Percentiles rank a stretch among this genome's conserved stretches.
phyloP scores from a whole-genome alignment of 1,284 basidiomycete species.

The Pseudozyma sp. region DNA sequence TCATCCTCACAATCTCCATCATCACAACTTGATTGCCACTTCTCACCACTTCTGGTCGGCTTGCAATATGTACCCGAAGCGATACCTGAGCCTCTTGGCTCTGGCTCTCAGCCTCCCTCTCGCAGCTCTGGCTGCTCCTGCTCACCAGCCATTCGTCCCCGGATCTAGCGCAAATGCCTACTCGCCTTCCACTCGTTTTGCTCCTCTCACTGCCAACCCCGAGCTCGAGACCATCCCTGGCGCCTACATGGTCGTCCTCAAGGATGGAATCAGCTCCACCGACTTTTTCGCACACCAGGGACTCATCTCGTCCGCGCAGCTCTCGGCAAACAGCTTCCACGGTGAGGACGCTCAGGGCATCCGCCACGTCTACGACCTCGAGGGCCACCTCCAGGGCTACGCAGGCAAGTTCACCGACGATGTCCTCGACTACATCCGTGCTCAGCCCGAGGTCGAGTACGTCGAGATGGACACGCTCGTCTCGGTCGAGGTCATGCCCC shows the following conservation, averaged over 20 bases:
- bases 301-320: constrained; percentile 54
- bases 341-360: constrained; percentile 52
- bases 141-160: constrained; percentile 53
- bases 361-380: constrained; percentile 63
- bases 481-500: constrained; percentile 59
- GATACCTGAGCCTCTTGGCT: constrained; percentile 51
- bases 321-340: constrained; percentile 53
- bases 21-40: background rate
- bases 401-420: constrained; percentile 83
- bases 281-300: constrained; percentile 60
- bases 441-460: constrained; percentile 89
- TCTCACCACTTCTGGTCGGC: background rate
- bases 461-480: constrained; percentile 81
- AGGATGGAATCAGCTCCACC: constrained; percentile 55
- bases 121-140: constrained; percentile 46
- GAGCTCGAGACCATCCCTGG: constrained; percentile 59
- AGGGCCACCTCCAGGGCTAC: constrained; percentile 77
- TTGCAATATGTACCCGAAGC: constrained; percentile 47
- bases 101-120: constrained; percentile 49
- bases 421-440: constrained; percentile 82
- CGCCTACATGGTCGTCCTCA: constrained; percentile 67
- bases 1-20: background rate
- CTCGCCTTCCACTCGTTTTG: constrained; percentile 47
- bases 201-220: constrained; percentile 51
- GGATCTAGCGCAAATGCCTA: constrained; percentile 47